A percentile compares a stretch with the other conserved stretches of the same genome.
phyloP scores from a whole-genome alignment of 2,329 filamentous ascomycete genomes.

The Chalaropsis thielavioides region DNA sequence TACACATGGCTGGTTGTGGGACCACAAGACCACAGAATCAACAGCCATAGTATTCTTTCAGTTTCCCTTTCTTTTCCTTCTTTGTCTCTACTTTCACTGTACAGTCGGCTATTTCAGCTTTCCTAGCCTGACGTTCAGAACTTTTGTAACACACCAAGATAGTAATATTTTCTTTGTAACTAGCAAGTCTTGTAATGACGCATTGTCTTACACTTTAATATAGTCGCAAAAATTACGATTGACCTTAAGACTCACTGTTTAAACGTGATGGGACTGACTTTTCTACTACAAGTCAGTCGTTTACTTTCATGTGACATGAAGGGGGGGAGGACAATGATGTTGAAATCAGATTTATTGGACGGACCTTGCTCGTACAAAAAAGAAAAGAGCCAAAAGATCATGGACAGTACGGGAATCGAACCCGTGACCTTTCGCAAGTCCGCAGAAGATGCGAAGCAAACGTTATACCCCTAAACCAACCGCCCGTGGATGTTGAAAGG shows the following conservation, averaged over 20 bases:
- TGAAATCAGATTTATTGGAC: too few relatives aligned
- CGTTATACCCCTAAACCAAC: conserved; percentile 17
- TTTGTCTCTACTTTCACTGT: neutral
- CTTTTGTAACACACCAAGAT: neutral
- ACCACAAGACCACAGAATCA: neutral
- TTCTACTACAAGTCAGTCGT: too few relatives aligned
- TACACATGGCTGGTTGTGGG: neutral
- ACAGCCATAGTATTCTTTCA: neutral
- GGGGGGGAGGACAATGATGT: too few relatives aligned
- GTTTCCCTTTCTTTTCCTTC: neutral
- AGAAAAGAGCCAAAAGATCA: neutral
- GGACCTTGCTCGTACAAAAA: too few relatives aligned
- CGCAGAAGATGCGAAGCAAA: conserved; percentile 15
- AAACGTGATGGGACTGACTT: neutral
- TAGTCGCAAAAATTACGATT: neutral
- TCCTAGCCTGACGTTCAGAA: neutral
- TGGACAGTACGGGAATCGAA: conserved; percentile 17
- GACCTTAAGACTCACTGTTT: neutral
- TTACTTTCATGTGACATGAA: too few relatives aligned
- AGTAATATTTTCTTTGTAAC: neutral
- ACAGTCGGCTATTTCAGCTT: neutral
- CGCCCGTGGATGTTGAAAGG: conserved; percentile 1
- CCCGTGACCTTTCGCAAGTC: conserved; percentile 16
- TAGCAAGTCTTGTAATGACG: neutral
- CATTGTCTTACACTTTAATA: neutral